Evolutionary conservation across 352 stramenopile species (phyloP), one percentile per base, ranked within the genome.

Genomic region (Aphanomyces cochlioides): DNA sequence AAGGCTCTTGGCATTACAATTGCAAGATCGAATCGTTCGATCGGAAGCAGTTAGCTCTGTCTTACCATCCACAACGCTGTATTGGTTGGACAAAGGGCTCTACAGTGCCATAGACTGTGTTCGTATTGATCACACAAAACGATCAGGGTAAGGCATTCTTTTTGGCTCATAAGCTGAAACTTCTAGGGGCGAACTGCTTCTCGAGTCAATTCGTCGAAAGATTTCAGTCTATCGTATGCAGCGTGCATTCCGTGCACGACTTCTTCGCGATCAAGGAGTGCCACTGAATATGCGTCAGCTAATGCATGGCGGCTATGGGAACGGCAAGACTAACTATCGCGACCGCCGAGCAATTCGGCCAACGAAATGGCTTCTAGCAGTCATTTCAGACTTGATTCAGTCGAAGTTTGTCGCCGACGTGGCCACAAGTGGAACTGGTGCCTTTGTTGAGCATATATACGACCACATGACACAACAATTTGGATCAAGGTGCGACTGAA

Each of bases 241-340:
- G 58, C n/a, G 72, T 8, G 79, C 74, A 3, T 96, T 93, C 56
- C 80, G 87, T 2, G 77, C 77, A 54, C 80, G 89, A n/a, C 47
- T 95, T n/a, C 67, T 75, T 19, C 77, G 78, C 7, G 85, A 92
- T 38, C 60, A 87, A 5, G 85, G 87, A 3, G 84, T 85, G 0
- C 88, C 88, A 1, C 74, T 94, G 3, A 78, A 79, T 8, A 90
- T 96, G 80, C 81, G 88, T 19, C 72, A 84, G 7, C 69, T 95
- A 7, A 78, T 96, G 73, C 87, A 92, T 43, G 79, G 74, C 8
- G 75, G 74, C 7, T 94, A 93, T 28, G 78, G 79, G 5, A 85
- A 56, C 7, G 74, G 69, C 0, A 54, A 47, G 7, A 73, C 77
- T 0, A 56, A 74, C 34, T 80, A 80, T 39, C 66, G 75, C 13